Conservation (phyloP, 495 filamentous ascomycete genomes). For the Saxophila tyrrhenica region DNA sequence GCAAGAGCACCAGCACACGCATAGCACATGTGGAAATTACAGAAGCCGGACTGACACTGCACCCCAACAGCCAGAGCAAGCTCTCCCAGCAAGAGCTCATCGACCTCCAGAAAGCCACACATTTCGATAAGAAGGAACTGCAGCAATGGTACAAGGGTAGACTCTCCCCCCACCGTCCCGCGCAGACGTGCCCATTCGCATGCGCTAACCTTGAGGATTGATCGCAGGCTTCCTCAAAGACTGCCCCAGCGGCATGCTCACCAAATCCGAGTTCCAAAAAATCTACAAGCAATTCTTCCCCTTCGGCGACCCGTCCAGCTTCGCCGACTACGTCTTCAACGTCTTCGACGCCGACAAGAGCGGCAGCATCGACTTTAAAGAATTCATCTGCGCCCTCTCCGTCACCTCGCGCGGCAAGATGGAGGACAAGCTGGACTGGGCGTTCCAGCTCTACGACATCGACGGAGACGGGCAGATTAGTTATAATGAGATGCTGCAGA, state of each 20-base stretch:
- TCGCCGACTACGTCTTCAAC: conserved; percentile 98
- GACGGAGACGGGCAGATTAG: conserved; percentile 98
- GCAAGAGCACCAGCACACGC: conserved; percentile 3
- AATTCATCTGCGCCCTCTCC: conserved; percentile 96
- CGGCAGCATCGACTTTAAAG: conserved; percentile 97
- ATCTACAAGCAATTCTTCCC: conserved; percentile 99
- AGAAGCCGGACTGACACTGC: conserved; percentile 14
- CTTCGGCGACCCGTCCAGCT: conserved; percentile 91
- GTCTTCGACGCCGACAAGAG: conserved; percentile 97
- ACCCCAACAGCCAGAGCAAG: conserved; percentile 44
- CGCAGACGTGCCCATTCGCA: background rate
- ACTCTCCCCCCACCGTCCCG: conserved; percentile 6
- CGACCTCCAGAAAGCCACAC: conserved; percentile 89
- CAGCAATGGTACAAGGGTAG: conserved; percentile 99
- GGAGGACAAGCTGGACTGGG: conserved; percentile 99
- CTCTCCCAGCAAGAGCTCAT: conserved; percentile 87
- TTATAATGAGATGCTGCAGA: conserved; percentile 96
- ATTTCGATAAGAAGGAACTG: conserved; percentile 99
- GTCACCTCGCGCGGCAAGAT: conserved; percentile 95
- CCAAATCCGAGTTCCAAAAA: conserved; percentile 97
- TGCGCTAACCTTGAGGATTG: background rate
- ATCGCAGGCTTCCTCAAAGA: conserved; percentile 86
- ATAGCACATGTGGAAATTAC: conserved; percentile 7
- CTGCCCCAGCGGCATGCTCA: conserved; percentile 90
- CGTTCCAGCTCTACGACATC: conserved; percentile 98